Base-by-base conservation (phyloP, 192 early-diverging fungal genomes). In the Entomortierella beljakovae region DNA sequence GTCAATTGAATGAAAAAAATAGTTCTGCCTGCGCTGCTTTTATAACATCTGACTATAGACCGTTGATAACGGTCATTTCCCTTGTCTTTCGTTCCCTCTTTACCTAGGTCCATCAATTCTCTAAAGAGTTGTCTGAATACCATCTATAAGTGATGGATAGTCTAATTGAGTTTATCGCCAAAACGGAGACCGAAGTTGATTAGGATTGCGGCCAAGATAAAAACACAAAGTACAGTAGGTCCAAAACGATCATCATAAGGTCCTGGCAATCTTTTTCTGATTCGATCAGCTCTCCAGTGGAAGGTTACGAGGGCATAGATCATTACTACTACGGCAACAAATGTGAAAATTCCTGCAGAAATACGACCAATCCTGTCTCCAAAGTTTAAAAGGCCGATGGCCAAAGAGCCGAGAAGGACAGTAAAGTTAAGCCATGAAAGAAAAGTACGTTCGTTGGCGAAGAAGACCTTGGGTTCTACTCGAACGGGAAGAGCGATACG, bases 401-500 rank as follows among this genome's bases (percentile, higher is more conserved):
- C 91, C 29, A 94, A 80, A 42, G 90, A 90, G 16, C 91, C 92
- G 29, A 94, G 79, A 9, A 94, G 87, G 35, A 92, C 89, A 0
- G 92, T 87, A 74, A 96, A 94, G 76, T 93, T 92, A 42, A 96
- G 83, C 94, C 94, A 97, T 2, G 94, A 91, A 40, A 96, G 81
- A 63, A 96, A 96, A 3, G 96, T 97, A 46, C 96, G 88, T 82
- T 97, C 96, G 77, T 97, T 97, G 46, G 95, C 95, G 81, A 97
- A 97, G 75, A 95, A 97, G 23, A 96, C 92, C 69, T 97, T 98
- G 55, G 94, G 94, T 58, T 95, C 93, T 18, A 94, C 87, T 2
- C 92, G 88, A 16, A 91, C 90, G 10, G 93, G 93, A n/a, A 93
- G 76, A 28, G 88, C 91, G 55, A 94, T 93, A 46, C 93, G 90